Evolutionary conservation across 2,329 filamentous ascomycete genomes (phyloP).

Genomic region (Ophiostoma sp.): DNA sequence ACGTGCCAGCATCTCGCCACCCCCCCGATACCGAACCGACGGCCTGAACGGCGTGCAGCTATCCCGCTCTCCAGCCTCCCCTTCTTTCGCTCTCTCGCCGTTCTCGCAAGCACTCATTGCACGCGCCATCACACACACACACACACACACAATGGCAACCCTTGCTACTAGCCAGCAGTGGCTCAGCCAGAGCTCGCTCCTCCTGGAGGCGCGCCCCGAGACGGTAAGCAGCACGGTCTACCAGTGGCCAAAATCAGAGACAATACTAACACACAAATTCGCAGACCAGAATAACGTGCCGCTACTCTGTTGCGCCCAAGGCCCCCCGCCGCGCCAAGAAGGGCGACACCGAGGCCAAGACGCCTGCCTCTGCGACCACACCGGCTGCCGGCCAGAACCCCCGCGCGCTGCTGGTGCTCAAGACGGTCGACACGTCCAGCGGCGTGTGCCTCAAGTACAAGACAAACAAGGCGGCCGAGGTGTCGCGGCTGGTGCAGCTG

Average conservation of each 20-base stretch:
- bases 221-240: conserved; percentile 55
- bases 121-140: background rate
- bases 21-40: background rate
- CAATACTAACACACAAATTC: background rate
- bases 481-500: conserved; percentile 71
- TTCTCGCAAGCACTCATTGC: background rate
- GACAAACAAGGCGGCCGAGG: conserved; percentile 86
- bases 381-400: conserved; percentile 38
- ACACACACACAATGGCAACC: conserved; percentile 60
- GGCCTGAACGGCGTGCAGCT: background rate
- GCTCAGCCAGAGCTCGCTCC: conserved; percentile 78
- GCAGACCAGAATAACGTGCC: conserved; percentile 85
- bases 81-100: background rate
- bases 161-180: conserved; percentile 81
- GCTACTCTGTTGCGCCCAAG: conserved; percentile 67
- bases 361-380: conserved; percentile 27
- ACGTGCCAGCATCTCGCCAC: background rate
- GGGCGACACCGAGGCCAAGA: conserved; percentile 26
- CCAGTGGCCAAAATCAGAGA: too few relatives aligned
- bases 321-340: conserved; percentile 26
- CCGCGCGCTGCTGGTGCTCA: conserved; percentile 70
- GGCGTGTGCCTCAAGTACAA: conserved; percentile 85
- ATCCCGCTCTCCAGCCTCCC: background rate
- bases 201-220: conserved; percentile 78
- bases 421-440: conserved; percentile 79